These are phyloP conservation scores for Ophiocordyceps camponoti-saundersi DNA, from an alignment of 2,329 filamentous ascomycete genomes.

Conservation along the genomic window DNA sequence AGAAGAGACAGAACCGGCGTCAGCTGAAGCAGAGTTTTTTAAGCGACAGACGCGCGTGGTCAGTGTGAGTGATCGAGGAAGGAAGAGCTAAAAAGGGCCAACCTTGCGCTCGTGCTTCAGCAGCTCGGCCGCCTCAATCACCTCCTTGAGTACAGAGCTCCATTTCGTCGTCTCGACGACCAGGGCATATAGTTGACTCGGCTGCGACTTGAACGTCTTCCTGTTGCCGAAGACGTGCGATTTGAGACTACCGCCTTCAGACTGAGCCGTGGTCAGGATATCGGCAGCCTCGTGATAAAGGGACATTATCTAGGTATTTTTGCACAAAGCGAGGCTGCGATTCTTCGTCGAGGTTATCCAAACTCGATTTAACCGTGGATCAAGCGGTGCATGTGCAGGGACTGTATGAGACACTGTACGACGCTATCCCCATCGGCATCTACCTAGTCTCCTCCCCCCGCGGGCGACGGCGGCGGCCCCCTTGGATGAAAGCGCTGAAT, in stretches of 20 bases:
- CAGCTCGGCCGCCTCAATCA: slow-evolving; percentile 68
- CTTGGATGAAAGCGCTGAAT: too few relatives aligned
- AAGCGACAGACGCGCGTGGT: too few relatives aligned
- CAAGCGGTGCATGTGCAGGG: too few relatives aligned
- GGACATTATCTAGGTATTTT: slow-evolving; percentile 43
- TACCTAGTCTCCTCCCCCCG: too few relatives aligned
- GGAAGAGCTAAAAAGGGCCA: slow-evolving; percentile 5
- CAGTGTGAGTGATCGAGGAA: background rate
- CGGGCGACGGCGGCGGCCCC: too few relatives aligned
- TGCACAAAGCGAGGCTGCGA: background rate
- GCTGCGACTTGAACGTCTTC: slow-evolving; percentile 51
- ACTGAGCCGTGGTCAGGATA: slow-evolving; percentile 42
- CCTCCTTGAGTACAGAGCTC: slow-evolving; percentile 70
- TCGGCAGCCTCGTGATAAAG: slow-evolving; percentile 85
- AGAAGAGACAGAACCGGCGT: slow-evolving; percentile 66
- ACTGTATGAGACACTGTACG: too few relatives aligned
- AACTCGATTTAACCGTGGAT: background rate
- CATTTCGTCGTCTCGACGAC: slow-evolving; percentile 81
- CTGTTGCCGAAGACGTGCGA: slow-evolving; percentile 66
- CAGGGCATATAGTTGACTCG: slow-evolving; percentile 73
- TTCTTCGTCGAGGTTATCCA: background rate
- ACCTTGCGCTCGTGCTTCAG: slow-evolving; percentile 76
- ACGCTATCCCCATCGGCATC: too few relatives aligned
- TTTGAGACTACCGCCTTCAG: slow-evolving; percentile 63
- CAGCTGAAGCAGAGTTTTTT: slow-evolving; percentile 35